phyloP scores from a whole-genome alignment of 768 basidiomycete species.

The Termitomyces titanicus region DNA sequence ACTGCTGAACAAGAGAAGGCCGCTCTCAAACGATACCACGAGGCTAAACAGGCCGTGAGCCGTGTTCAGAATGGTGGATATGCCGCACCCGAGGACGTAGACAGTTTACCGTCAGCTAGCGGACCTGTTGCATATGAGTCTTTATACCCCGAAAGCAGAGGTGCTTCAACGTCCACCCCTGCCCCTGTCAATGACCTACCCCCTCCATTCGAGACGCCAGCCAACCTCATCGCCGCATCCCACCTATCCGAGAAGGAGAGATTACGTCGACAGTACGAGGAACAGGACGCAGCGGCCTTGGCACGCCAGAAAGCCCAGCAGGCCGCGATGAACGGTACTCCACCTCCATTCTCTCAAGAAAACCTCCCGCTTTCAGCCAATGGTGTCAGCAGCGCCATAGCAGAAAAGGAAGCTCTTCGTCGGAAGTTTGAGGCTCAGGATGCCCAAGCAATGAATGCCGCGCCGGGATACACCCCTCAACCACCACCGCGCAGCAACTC shows the following conservation, averaged over 20 bases:
- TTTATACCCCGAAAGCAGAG: slow-evolving; percentile 44
- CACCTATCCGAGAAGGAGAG: slow-evolving; percentile 66
- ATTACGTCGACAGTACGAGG: slow-evolving; percentile 60
- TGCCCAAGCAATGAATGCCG: slow-evolving; percentile 20
- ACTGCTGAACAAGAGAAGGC: slow-evolving; percentile 77
- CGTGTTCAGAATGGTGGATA: slow-evolving; percentile 42
- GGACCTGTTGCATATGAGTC: slow-evolving; percentile 61
- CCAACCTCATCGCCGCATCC: slow-evolving; percentile 32
- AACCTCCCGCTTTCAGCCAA: slow-evolving; percentile 12
- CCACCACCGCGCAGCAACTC: slow-evolving; percentile 22
- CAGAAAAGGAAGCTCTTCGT: slow-evolving; percentile 58
- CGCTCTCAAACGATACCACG: slow-evolving; percentile 60
- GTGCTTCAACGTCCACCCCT: slow-evolving; percentile 25
- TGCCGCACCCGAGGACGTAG: slow-evolving; percentile 15
- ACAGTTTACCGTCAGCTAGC: slow-evolving; percentile 14
- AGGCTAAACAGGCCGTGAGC: slow-evolving; percentile 70
- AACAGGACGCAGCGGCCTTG: slow-evolving; percentile 55
- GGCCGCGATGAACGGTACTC: slow-evolving; percentile 6
- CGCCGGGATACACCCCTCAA: slow-evolving; percentile 17
- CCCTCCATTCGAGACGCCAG: slow-evolving; percentile 49
- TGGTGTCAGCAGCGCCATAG: slow-evolving; percentile 20
- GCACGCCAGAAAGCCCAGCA: slow-evolving; percentile 23
- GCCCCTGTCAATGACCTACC: slow-evolving; percentile 32
- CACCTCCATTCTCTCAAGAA: slow-evolving; percentile 15
- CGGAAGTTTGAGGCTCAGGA: slow-evolving; percentile 58